phyloP scores from a whole-genome alignment of 768 basidiomycete species.

The Xerocomus brunneocitrinus region DNA sequence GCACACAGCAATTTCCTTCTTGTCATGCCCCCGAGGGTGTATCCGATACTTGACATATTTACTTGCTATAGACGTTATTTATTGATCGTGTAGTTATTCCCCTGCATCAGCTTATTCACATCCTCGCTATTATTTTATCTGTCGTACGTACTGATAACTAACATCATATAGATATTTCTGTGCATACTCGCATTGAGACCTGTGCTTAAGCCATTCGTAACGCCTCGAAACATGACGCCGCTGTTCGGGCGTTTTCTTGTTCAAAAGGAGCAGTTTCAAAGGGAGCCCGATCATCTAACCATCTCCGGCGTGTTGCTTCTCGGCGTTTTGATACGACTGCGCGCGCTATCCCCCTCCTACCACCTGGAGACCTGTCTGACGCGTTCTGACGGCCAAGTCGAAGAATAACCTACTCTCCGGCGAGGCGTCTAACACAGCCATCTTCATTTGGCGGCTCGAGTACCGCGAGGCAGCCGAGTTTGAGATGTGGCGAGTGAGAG shows the following conservation, averaged over 20 bases:
- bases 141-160: slow-evolving; percentile 7
- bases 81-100: slow-evolving; percentile 16
- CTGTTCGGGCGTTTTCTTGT: neutral
- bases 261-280: neutral
- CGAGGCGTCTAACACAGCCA: slow-evolving; percentile 17
- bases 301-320: slow-evolving; percentile 4
- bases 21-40: slow-evolving; percentile 9
- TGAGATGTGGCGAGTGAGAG: neutral
- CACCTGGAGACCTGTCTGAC: neutral
- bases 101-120: slow-evolving; percentile 15
- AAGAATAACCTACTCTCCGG: slow-evolving; percentile 3
- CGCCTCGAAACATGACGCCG: neutral
- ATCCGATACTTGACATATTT: slow-evolving; percentile 11
- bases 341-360: slow-evolving; percentile 16
- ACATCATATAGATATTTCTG: slow-evolving; percentile 14
- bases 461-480: slow-evolving; percentile 13
- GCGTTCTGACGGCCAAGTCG: slow-evolving; percentile 9
- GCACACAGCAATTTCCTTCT: neutral
- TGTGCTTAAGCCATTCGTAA: neutral
- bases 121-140: slow-evolving; percentile 18
- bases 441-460: slow-evolving; percentile 11
- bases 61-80: neutral
- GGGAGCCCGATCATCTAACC: neutral
- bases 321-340: slow-evolving; percentile 12
- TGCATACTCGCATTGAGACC: neutral